Base-by-base conservation (phyloP, 2,329 filamentous ascomycete genomes). In the Hortaea werneckii region DNA sequence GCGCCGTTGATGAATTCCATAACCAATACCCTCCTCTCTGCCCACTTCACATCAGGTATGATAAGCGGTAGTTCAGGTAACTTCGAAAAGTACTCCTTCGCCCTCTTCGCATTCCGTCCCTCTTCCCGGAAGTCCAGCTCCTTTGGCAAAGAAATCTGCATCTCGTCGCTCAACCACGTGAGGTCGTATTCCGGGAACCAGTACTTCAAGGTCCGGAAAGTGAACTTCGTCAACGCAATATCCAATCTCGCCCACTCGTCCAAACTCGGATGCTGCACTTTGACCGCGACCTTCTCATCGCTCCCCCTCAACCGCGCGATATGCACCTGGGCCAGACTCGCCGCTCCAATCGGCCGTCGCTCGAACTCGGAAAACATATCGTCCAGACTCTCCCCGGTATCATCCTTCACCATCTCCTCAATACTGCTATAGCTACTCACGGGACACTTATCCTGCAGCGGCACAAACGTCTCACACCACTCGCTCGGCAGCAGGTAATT, bases 121-220 rank as follows among this genome's bases (percentile, higher is more conserved):
- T 98, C 92, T 57, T 80, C 80, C 35, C 79, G 73, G 60, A 98
- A 98, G 63, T 98, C 85, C 43, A 98, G 74, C 66, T 98, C 92
- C 62, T 90, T 82, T 0, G 92, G 92, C 5, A 98, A 70, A 2
- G 88, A 95, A 13, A 80, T 69, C 49, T 95, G 87, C 84, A 98
- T 94, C 67, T 98, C 92, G 6, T 82, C 80, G 1, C 87, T 89
- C 7, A 98, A 72, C 92, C 92, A 98, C 60, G 94, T 89, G 28
- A 98, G 75, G 64, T 98, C 92, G 65, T 98, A 98, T 57, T 96
- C 89, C 2, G 94, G 94, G 61, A 98, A 98, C 73, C 90, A 95
- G 48, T 79, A 78, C 67, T 94, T 95, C 49, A 98, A 71, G 0
- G 83, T 92, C 8, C 82, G 80, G 65, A 98, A 98, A 0, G 89